phyloP scores from a whole-genome alignment of 2,329 filamentous ascomycete species.

The Cryphonectria parasitica region DNA sequence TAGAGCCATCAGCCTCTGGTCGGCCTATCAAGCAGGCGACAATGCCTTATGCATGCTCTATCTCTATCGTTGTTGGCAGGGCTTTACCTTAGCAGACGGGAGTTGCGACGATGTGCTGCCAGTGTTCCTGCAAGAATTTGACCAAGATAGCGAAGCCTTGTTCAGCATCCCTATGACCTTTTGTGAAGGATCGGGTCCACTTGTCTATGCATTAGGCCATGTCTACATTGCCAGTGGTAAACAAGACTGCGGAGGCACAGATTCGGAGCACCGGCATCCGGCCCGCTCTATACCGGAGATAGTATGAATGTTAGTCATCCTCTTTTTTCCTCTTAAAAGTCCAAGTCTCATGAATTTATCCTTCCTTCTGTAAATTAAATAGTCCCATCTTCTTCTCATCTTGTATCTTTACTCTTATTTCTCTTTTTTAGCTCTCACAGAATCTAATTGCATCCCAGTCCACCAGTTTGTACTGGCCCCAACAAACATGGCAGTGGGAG shows the following conservation, averaged over 20 bases:
- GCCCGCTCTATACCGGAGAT: neutral
- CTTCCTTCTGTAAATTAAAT: neutral
- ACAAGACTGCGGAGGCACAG: neutral
- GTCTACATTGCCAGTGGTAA: neutral
- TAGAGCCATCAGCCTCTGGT: neutral
- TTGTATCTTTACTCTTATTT: neutral
- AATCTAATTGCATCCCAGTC: neutral
- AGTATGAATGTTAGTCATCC: neutral
- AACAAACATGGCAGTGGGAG: slow-evolving; percentile 16
- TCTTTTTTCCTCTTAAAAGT: neutral
- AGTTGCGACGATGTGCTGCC: neutral
- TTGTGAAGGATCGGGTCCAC: neutral
- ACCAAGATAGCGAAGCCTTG: neutral
- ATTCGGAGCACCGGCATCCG: neutral
- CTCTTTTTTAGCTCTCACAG: neutral
- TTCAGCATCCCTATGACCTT: neutral
- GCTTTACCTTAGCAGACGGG: neutral
- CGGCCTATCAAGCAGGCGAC: no score
- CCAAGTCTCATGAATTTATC: no score
- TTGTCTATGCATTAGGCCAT: neutral
- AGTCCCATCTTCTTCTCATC: neutral
- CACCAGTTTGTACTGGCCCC: neutral
- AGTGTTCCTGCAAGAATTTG: neutral
- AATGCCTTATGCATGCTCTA: neutral
- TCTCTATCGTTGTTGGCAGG: neutral